Percentiles rank a stretch among this genome's conserved stretches.
phyloP scores from a whole-genome alignment of 129 eudicot species.

The Smallanthus sonchifolius region DNA sequence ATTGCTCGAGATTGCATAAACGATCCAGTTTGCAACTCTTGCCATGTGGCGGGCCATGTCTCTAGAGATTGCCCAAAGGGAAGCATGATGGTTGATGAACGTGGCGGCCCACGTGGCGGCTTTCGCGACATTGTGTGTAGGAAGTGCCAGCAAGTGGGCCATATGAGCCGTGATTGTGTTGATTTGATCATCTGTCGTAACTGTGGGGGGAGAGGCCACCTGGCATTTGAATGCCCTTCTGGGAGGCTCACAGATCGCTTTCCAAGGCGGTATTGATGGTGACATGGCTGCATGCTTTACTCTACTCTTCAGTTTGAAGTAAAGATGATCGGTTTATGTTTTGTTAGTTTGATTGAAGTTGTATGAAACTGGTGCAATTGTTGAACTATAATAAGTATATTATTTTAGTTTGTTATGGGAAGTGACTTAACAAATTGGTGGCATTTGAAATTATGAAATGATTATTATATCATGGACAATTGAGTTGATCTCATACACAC shows the following conservation, averaged over 20 bases:
- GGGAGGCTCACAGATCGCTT: constrained; percentile 74
- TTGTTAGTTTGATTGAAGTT: not conserved
- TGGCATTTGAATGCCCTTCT: constrained; percentile 88
- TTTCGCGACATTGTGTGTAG: constrained; percentile 76
- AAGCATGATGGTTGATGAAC: constrained; percentile 15
- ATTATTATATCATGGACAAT: no score
- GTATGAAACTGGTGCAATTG: not conserved
- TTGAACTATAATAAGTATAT: not conserved
- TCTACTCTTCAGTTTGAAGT: not conserved
- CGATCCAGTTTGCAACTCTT: constrained; percentile 83
- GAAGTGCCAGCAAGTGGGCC: constrained; percentile 89
- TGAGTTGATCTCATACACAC: no score
- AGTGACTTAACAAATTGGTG: no score
- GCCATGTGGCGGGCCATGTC: constrained; percentile 82
- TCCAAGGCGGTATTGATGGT: constrained; percentile 63
- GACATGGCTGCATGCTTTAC: not conserved
- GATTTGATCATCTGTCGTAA: constrained; percentile 75
- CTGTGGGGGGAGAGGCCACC: constrained; percentile 96
- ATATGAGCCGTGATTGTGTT: constrained; percentile 86
- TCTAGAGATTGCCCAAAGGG: constrained; percentile 80
- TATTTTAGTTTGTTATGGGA: not conserved
- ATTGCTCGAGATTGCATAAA: constrained; percentile 80
- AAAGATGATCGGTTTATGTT: not conserved
- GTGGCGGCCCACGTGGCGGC: constrained; percentile 25
- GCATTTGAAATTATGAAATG: no score